A percentile compares a stretch with the other conserved stretches of the same genome.
Conservation (phyloP, 257 asterid genomes). For the Plantago elongata region DNA sequence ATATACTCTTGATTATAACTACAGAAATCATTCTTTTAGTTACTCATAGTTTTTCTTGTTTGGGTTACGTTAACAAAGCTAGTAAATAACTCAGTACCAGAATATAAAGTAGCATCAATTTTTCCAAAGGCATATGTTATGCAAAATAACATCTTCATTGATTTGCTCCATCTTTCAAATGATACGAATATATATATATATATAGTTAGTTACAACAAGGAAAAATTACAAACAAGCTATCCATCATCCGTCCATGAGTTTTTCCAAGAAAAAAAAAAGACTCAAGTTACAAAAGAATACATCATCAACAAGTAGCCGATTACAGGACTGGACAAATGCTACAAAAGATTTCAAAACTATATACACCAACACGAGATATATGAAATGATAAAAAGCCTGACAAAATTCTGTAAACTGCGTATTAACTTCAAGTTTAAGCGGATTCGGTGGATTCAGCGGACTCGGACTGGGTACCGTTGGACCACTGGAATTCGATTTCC, state of each 20-base stretch:
- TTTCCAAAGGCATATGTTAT: too few relatives aligned
- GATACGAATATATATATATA: too few relatives aligned
- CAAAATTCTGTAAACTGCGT: conserved; percentile 16
- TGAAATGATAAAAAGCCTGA: background rate
- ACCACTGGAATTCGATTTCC: conserved; percentile 97
- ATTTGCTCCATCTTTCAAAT: too few relatives aligned
- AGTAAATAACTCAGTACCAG: too few relatives aligned
- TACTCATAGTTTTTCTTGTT: too few relatives aligned
- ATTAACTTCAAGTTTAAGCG: background rate
- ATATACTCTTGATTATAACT: too few relatives aligned
- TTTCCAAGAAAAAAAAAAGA: conserved; percentile 15
- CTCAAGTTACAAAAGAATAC: conserved; percentile 36
- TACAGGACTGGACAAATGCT: conserved; percentile 16
- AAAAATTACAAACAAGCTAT: background rate
- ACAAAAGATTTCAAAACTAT: conserved; percentile 26
- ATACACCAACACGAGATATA: conserved; percentile 27
- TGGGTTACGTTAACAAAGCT: too few relatives aligned
- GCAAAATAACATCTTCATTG: background rate
- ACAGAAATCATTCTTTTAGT: too few relatives aligned
- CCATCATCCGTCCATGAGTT: conserved; percentile 2
- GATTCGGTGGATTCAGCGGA: background rate
- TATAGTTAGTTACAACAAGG: conserved; percentile 1
- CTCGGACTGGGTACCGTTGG: conserved; percentile 27
- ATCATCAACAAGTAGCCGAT: conserved; percentile 15
- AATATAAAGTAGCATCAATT: too few relatives aligned